A percentile compares a stretch with the other conserved stretches of the same genome.
phyloP scores from a whole-genome alignment of 768 basidiomycete genomes.

The Steccherinum ochraceum region DNA sequence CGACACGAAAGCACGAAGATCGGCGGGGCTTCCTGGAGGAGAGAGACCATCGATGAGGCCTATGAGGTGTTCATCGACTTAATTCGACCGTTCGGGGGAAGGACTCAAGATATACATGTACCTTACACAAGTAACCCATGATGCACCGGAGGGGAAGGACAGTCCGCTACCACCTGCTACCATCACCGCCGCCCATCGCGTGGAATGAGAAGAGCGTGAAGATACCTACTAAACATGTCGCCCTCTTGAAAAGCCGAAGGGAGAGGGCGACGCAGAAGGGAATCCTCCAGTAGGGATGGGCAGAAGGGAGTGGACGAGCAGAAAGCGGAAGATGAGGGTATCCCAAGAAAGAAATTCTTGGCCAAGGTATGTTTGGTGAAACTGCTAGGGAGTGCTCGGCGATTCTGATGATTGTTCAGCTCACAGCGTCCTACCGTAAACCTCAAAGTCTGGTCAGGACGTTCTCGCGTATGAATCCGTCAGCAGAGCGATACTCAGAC shows the following conservation, averaged over 20 bases:
- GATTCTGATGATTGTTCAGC: conserved; percentile 1
- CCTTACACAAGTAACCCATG: conserved; percentile 60
- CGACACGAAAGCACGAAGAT: too few relatives aligned
- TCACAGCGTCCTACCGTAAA: conserved; percentile 79
- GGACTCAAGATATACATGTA: conserved; percentile 73
- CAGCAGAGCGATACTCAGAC: too few relatives aligned
- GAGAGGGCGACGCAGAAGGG: too few relatives aligned
- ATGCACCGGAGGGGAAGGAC: conserved; percentile 67
- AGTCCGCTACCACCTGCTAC: conserved; percentile 66
- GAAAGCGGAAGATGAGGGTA: too few relatives aligned
- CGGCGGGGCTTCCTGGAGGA: too few relatives aligned
- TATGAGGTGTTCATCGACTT: conserved; percentile 97
- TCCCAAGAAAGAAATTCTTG: conserved; percentile 89
- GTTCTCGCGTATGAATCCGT: neutral
- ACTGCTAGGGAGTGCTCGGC: too few relatives aligned
- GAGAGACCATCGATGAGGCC: conserved; percentile 93
- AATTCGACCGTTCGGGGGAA: conserved; percentile 66
- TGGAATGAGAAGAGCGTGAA: too few relatives aligned
- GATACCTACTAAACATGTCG: too few relatives aligned
- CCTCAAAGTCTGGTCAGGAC: conserved; percentile 80
- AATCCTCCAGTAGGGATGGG: too few relatives aligned
- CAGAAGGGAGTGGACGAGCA: too few relatives aligned
- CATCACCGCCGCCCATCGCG: too few relatives aligned
- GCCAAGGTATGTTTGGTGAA: conserved; percentile 60
- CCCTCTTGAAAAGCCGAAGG: too few relatives aligned